Conservation (phyloP, 2,329 filamentous ascomycete genomes). For the Emmonsia crescens region DNA sequence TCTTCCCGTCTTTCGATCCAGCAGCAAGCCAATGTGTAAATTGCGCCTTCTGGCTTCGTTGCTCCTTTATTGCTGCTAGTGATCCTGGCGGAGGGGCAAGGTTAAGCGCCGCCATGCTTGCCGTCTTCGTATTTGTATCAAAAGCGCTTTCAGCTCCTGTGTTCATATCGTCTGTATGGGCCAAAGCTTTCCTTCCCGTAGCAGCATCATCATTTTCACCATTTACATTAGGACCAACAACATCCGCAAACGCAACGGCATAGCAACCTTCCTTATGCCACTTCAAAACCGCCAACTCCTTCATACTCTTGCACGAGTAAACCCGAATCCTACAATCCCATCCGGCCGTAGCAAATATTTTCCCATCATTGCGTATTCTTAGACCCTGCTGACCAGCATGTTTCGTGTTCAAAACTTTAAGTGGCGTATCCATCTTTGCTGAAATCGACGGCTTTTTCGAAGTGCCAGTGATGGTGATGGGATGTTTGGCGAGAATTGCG, state of each 20-base stretch:
- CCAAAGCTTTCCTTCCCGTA: slow-evolving; percentile 6
- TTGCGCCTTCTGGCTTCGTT: slow-evolving; percentile 53
- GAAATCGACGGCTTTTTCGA: slow-evolving; percentile 2
- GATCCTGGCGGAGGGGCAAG: slow-evolving; percentile 12
- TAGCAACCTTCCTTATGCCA: slow-evolving; percentile 91
- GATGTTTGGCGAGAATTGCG: slow-evolving; percentile 64
- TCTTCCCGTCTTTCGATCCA: slow-evolving; percentile 88
- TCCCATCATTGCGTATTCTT: slow-evolving; percentile 64
- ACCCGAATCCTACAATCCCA: slow-evolving; percentile 80
- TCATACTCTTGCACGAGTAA: slow-evolving; percentile 69
- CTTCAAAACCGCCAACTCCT: slow-evolving; percentile 81
- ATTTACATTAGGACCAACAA: not conserved
- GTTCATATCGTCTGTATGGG: slow-evolving; percentile 4
- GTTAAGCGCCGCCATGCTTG: not conserved
- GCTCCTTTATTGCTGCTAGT: slow-evolving; percentile 48
- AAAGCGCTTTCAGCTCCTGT: not conserved
- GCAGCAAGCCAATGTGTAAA: slow-evolving; percentile 78
- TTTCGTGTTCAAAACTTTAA: slow-evolving; percentile 62
- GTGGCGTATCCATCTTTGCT: slow-evolving; percentile 27
- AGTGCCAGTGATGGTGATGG: slow-evolving; percentile 49
- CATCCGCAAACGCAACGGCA: slow-evolving; percentile 57
- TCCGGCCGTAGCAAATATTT: slow-evolving; percentile 77
- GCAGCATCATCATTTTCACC: not conserved
- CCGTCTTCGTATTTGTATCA: slow-evolving; percentile 6
- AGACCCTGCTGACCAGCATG: slow-evolving; percentile 85